Evolutionary conservation across 345 rosid species (phyloP).

Genomic region (Pistacia atlantica): DNA sequence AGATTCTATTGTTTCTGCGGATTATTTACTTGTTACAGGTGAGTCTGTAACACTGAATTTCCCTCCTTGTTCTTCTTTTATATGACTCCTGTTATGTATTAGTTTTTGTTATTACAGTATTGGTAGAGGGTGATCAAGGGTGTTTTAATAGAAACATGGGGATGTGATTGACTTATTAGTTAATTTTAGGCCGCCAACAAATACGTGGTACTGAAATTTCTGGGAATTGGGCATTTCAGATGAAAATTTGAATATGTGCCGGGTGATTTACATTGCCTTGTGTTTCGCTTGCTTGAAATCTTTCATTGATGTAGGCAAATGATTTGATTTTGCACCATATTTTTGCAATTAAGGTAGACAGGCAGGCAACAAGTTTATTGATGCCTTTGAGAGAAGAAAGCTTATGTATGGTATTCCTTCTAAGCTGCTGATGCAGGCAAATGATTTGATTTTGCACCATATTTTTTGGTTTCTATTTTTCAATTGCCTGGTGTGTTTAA

Average conservation of each 20-base stretch:
- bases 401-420: slow-evolving; percentile 6
- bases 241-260: slow-evolving; percentile 1
- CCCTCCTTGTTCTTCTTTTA: background rate
- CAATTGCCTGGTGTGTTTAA: background rate
- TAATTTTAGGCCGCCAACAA: no score
- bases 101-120: background rate
- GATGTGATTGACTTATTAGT: background rate
- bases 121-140: background rate
- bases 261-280: background rate
- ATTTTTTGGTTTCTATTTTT: background rate
- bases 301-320: background rate
- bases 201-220: slow-evolving; percentile 4
- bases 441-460: no score
- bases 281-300: background rate
- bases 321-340: slow-evolving; percentile 10
- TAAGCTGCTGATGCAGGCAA: slow-evolving; percentile 4
- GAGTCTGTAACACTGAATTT: slow-evolving; percentile 11
- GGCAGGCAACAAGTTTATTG: background rate
- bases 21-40: slow-evolving; percentile 38
- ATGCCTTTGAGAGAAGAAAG: slow-evolving; percentile 10
- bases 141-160: slow-evolving; percentile 10
- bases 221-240: background rate
- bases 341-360: background rate
- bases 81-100: slow-evolving; percentile 9
- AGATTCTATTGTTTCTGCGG: slow-evolving; percentile 41